Conservation (phyloP, 2,329 filamentous ascomycete genomes). For the Rhexocercosporidium sp. region DNA sequence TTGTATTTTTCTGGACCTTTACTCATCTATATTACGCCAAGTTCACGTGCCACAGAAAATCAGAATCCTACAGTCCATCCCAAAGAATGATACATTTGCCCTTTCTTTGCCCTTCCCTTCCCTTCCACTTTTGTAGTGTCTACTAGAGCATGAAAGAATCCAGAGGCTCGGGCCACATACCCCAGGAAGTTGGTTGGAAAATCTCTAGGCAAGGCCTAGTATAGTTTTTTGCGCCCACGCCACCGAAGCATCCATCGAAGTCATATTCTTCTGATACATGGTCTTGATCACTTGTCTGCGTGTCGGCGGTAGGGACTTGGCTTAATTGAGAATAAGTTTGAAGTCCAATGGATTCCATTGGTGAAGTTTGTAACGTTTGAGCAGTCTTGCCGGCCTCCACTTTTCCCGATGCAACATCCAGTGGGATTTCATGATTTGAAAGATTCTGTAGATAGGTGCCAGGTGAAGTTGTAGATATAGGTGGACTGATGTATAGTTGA, state of each 20-base stretch:
- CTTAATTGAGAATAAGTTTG: not conserved
- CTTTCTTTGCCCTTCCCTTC: not conserved
- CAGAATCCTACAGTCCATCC: too few species aligned
- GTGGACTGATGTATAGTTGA: not conserved
- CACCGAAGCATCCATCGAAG: not conserved
- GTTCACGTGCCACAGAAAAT: too few species aligned
- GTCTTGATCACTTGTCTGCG: too few species aligned
- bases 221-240: not conserved
- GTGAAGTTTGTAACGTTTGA: not conserved
- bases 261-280: not conserved
- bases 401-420: not conserved
- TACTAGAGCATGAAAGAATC: not conserved
- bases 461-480: too few species aligned
- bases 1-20: too few species aligned
- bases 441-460: not conserved
- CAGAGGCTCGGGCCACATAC: not conserved
- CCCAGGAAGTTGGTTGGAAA: not conserved
- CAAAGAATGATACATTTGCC: too few species aligned
- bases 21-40: too few species aligned
- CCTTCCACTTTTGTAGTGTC: not conserved
- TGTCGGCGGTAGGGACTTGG: not conserved
- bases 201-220: constrained; percentile 2
- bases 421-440: not conserved
- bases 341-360: not conserved
- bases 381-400: not conserved